These are phyloP conservation scores for Neofusicoccum sp. DNA, from an alignment of 2,329 filamentous ascomycete genomes.

Conservation along the genomic window DNA sequence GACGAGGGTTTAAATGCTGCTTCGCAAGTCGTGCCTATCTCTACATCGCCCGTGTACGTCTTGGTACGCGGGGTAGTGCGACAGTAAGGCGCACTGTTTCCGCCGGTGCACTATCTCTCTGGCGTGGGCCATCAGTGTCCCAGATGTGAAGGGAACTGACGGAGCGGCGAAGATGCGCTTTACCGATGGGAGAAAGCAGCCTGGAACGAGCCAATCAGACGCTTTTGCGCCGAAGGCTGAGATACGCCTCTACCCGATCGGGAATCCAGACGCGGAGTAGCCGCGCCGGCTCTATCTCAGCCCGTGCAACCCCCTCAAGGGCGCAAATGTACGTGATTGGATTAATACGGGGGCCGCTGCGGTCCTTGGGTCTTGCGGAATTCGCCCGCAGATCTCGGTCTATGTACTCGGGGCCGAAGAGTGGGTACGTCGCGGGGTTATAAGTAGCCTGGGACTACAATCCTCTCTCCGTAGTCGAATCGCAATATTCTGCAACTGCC, in stretches of 20 bases:
- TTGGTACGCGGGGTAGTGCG: background rate
- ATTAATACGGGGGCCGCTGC: too few relatives aligned
- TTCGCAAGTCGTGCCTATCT: background rate
- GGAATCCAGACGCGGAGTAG: background rate
- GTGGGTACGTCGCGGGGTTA: background rate
- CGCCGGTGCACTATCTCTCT: background rate
- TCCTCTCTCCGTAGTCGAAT: too few relatives aligned
- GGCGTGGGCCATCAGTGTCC: background rate
- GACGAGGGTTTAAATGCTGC: background rate
- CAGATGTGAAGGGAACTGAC: background rate
- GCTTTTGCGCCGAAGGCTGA: background rate
- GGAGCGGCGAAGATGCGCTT: background rate
- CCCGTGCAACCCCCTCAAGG: background rate
- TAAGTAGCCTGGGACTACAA: background rate
- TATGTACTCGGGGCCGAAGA: background rate
- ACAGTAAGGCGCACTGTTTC: background rate
- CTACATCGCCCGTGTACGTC: background rate
- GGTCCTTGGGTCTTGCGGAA: background rate
- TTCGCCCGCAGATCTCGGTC: background rate
- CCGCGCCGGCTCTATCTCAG: background rate
- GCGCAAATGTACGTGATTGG: slow-evolving; percentile 4
- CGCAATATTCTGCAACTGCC: too few relatives aligned
- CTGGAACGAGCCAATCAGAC: background rate
- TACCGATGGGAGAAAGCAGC: background rate
- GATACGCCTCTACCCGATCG: background rate